Conservation (phyloP, 208 protist species). For the Leishmania martiniquensis region DNA sequence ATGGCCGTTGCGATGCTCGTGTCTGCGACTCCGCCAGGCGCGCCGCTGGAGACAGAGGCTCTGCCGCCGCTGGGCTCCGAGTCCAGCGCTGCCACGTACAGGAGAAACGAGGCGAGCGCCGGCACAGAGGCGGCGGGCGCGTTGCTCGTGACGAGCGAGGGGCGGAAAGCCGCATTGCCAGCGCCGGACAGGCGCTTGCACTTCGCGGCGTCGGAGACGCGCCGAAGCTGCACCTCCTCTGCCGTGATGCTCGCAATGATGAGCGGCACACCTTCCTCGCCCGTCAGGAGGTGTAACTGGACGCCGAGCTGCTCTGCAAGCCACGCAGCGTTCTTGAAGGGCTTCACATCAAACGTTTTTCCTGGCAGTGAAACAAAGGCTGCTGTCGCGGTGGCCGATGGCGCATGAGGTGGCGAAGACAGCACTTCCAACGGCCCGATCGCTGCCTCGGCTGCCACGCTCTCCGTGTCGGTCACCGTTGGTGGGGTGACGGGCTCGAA, state of each 20-base stretch:
- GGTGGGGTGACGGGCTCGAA: constrained; percentile 8
- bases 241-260: constrained; percentile 33
- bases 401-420: not conserved
- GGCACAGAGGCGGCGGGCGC: not conserved
- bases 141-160: not conserved
- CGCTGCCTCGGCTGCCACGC: not conserved
- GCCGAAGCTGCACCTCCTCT: constrained; percentile 14
- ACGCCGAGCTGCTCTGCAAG: constrained; percentile 62
- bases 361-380: constrained; percentile 36
- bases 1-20: constrained; percentile 13
- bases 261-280: constrained; percentile 39
- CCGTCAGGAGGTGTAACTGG: constrained; percentile 42
- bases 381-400: constrained; percentile 1
- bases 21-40: constrained; percentile 9
- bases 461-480: not conserved
- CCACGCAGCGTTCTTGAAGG: constrained; percentile 46
- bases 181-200: not conserved
- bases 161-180: not conserved
- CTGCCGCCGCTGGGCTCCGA: not conserved
- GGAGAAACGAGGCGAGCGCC: constrained; percentile 18
- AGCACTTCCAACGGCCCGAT: not conserved
- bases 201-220: not conserved
- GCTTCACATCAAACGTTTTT: constrained; percentile 67
- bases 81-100: constrained; percentile 32
- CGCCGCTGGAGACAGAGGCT: constrained; percentile 4